Base-by-base conservation (phyloP, 371 early-diverging fungal genomes). In the Batkoa obscura region DNA sequence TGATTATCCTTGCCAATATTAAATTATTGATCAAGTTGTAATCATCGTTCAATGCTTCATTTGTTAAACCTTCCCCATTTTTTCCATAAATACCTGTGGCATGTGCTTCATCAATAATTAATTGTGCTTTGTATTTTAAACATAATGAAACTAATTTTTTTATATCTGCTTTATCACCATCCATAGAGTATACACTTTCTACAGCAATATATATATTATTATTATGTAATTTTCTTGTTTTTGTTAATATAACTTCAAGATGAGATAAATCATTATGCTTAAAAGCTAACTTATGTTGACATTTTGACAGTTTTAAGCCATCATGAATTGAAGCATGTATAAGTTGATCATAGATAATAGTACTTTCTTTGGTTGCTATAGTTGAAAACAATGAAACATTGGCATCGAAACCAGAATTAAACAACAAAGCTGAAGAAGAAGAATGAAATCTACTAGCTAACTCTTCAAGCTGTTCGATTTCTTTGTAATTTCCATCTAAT, bases 371-470 rank as follows among this genome's bases (percentile, higher is more conserved):
- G 56, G 80, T 79, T 31, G 85, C 80, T 0, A 86, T 60, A 1
- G 74, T 70, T 35, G 76, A 69, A 50, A 86, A 79, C 36, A 89
- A 66, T 2, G 76, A 71, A 0, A 78, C 67, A 59, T 89, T 89
- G 55, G 89, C 89, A 62, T 84, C 86, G 60, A 81, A 89, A 0
- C 89, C 89, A 13, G 85, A 84, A 66, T 86, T 85, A 65, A 86
- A 86, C 1, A 85, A 66, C 51, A 89, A 62, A 1, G 83, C 86
- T 0, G 73, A 56, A 33, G 73, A 71, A 1, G 79, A 66, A 4
- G 65, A 33, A 61, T 88, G 86, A 60, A 80, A 84, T 0, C 57
- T 3, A 0, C 84, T 80, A 43, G 86, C 75, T 36, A 53, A 57
- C 5, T 45, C 41, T 60, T 89, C 89, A 1, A 89, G 67, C 30